These are phyloP conservation scores for Taphrina wiesneri DNA, from an alignment of 1,139 yeast genomes.

Conservation along the genomic window DNA sequence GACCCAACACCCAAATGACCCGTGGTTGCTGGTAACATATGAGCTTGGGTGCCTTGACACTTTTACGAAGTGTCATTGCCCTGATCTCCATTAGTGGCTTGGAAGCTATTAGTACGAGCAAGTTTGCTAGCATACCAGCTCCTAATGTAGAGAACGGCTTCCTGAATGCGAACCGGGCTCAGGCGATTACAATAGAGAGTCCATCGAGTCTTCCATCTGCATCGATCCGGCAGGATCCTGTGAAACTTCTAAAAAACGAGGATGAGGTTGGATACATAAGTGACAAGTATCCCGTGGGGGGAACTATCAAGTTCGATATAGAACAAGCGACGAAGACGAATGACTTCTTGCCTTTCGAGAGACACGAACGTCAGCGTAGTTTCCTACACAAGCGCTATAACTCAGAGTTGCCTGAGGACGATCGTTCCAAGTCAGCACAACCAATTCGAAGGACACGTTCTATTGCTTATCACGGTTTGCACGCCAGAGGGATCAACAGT, in stretches of 20 bases:
- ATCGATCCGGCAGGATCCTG: neutral
- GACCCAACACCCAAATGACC: no score
- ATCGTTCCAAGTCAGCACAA: no score
- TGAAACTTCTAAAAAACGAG: neutral
- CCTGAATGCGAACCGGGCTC: no score
- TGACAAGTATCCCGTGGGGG: neutral
- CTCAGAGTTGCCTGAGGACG: no score
- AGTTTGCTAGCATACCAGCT: no score
- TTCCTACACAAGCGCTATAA: neutral
- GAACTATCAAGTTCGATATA: neutral
- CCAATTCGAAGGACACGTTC: neutral
- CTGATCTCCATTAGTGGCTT: no score
- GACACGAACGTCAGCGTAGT: neutral
- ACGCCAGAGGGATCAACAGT: neutral
- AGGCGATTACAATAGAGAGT: neutral
- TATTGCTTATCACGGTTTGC: neutral
- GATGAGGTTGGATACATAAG: neutral
- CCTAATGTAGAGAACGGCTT: no score
- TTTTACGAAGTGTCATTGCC: no score
- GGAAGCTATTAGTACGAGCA: no score
- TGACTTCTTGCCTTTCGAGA: neutral
- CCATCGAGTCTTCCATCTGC: no score
- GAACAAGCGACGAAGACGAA: neutral
- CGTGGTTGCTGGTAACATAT: no score
- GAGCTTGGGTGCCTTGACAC: no score